These are phyloP conservation scores for Candida maesae DNA, from an alignment of 805 yeast species.

Conservation along the genomic window DNA sequence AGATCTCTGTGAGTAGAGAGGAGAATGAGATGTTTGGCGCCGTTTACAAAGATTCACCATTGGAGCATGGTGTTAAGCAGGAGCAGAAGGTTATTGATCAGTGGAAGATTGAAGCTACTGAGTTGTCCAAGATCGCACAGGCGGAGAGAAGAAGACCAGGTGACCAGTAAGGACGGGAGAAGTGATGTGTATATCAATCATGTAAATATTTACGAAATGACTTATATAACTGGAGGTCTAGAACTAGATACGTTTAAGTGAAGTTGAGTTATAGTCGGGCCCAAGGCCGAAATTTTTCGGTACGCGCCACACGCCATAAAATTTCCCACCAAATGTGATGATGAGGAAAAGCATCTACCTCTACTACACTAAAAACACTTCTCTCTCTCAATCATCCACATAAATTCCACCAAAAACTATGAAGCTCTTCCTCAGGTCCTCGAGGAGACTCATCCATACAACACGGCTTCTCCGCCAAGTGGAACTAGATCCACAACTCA, in stretches of 20 bases:
- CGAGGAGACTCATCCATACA: conserved; percentile 11
- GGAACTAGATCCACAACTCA: not conserved
- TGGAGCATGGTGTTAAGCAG: conserved; percentile 63
- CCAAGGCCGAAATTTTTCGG: not conserved
- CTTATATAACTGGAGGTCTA: too few species aligned
- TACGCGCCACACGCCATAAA: not conserved
- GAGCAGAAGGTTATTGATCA: conserved; percentile 69
- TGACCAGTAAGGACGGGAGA: not conserved
- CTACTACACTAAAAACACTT: too few species aligned
- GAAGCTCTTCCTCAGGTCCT: not conserved
- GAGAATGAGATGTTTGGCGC: conserved; percentile 87
- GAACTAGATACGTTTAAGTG: too few species aligned
- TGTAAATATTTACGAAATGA: too few species aligned
- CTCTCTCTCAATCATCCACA: too few species aligned
- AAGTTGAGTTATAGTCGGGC: too few species aligned
- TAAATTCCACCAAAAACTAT: not conserved
- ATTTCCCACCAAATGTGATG: not conserved
- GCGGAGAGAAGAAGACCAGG: conserved; percentile 16
- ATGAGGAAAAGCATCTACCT: not conserved
- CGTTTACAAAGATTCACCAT: conserved; percentile 53
- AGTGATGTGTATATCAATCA: not conserved
- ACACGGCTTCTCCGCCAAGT: conserved; percentile 3
- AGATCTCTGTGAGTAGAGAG: conserved; percentile 67
- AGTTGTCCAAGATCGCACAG: conserved; percentile 40
- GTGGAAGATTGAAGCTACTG: conserved; percentile 72